These are phyloP conservation scores for Fagus crenata DNA, from an alignment of 306 rosid genomes.

Conservation along the genomic window DNA sequence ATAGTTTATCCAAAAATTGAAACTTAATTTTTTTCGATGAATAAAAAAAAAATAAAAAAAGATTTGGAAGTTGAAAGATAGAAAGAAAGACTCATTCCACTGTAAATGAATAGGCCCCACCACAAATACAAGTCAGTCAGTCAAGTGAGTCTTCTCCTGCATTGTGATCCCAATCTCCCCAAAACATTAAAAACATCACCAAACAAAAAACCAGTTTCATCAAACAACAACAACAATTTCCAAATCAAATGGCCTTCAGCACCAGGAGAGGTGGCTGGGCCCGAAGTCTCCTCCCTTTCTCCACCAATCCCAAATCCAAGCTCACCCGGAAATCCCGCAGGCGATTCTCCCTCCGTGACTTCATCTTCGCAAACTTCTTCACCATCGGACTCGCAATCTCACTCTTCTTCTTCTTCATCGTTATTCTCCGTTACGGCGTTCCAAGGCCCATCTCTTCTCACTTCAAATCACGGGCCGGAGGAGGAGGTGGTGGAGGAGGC, in stretches of 20 bases:
- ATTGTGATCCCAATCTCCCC: not conserved
- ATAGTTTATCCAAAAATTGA: too few relatives aligned
- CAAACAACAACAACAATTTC: slow-evolving; percentile 12
- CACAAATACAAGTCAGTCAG: too few relatives aligned
- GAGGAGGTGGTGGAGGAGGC: too few relatives aligned
- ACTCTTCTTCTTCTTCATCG: slow-evolving; percentile 58
- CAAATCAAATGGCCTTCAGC: slow-evolving; percentile 48
- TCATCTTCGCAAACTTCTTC: slow-evolving; percentile 75
- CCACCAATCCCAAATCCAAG: slow-evolving; percentile 65
- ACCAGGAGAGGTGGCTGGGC: slow-evolving; percentile 75
- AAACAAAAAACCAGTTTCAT: too few relatives aligned
- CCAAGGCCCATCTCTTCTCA: slow-evolving; percentile 66
- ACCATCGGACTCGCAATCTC: slow-evolving; percentile 63
- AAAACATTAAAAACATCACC: not conserved
- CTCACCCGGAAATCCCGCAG: slow-evolving; percentile 54
- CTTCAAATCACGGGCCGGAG: slow-evolving; percentile 17
- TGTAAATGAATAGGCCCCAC: too few relatives aligned
- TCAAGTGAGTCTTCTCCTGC: not conserved
- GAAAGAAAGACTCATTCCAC: too few relatives aligned
- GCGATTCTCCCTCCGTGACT: slow-evolving; percentile 62
- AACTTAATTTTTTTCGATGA: too few relatives aligned
- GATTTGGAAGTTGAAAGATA: too few relatives aligned
- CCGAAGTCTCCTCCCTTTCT: slow-evolving; percentile 59
- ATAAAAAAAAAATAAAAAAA: not conserved
- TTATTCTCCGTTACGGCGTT: slow-evolving; percentile 67